These are phyloP conservation scores for Cryptosporidium sp. DNA, from an alignment of 169 alveolate genomes.

Conservation along the genomic window DNA sequence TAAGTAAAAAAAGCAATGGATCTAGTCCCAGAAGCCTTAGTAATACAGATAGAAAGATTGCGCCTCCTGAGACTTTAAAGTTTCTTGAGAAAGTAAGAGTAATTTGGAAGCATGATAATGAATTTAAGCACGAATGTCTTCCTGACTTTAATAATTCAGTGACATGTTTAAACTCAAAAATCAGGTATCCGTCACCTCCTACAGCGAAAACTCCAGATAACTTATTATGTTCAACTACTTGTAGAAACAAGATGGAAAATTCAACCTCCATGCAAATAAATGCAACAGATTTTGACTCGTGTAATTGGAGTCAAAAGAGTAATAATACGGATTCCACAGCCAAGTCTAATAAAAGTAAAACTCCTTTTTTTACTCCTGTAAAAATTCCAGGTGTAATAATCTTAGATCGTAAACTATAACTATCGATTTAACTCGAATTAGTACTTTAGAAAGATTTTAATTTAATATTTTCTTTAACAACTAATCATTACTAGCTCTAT, in stretches of 20 bases:
- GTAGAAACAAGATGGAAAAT: not conserved
- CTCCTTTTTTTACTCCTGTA: conserved; percentile 73
- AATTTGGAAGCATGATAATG: conserved; percentile 49
- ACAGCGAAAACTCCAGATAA: not conserved
- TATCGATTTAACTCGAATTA: not conserved
- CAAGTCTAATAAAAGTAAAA: conserved; percentile 16
- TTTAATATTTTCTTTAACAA: not conserved
- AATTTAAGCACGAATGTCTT: conserved; percentile 30
- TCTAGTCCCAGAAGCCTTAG: not conserved
- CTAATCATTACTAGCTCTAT: not conserved
- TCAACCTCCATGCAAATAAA: not conserved
- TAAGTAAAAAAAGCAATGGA: not conserved
- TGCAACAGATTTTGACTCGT: conserved; percentile 18
- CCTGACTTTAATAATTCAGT: conserved; percentile 27
- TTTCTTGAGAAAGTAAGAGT: conserved; percentile 36
- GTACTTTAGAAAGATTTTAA: too few species aligned
- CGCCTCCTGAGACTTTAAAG: conserved; percentile 6
- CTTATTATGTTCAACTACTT: too few species aligned
- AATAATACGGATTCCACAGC: conserved; percentile 9
- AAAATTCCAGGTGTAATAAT: conserved; percentile 69
- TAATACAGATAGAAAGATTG: conserved; percentile 2
- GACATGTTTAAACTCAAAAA: conserved; percentile 33
- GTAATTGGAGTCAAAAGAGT: conserved; percentile 17
- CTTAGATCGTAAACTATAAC: conserved; percentile 42
- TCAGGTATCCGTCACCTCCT: conserved; percentile 4